Conservation (phyloP, 1,139 yeast species). For the Yamadazyma siamensis region DNA sequence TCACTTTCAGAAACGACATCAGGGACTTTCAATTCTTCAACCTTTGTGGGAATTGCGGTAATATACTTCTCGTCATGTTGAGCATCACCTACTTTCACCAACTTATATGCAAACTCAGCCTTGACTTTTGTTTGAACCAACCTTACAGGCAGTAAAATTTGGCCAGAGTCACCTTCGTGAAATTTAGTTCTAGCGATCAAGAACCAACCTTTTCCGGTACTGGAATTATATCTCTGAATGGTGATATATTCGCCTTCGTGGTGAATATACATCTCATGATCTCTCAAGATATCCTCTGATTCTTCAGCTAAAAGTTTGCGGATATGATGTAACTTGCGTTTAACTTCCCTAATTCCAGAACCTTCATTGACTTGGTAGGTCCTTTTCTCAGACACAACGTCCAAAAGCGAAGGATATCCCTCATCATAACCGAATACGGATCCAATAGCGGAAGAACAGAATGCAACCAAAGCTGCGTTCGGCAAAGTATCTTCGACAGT, state of each 20-base stretch:
- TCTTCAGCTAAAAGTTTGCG: conserved; percentile 62
- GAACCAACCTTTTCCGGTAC: conserved; percentile 86
- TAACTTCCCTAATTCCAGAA: conserved; percentile 73
- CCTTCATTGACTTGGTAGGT: conserved; percentile 45
- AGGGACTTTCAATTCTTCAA: conserved; percentile 54
- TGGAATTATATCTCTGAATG: conserved; percentile 79
- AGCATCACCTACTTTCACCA: conserved; percentile 52
- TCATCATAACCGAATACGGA: conserved; percentile 95
- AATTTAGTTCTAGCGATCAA: conserved; percentile 86
- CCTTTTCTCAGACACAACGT: conserved; percentile 78
- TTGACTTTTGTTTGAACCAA: conserved; percentile 67
- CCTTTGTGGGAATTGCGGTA: conserved; percentile 63
- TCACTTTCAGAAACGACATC: conserved; percentile 25
- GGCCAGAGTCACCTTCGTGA: conserved; percentile 37
- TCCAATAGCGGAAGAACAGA: conserved; percentile 93
- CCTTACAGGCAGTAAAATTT: conserved; percentile 55
- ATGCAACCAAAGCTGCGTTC: conserved; percentile 89
- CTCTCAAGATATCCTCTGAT: conserved; percentile 59
- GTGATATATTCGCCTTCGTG: conserved; percentile 93
- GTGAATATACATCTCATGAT: conserved; percentile 91
- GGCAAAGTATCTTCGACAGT: conserved; percentile 93
- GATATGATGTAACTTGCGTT: conserved; percentile 55
- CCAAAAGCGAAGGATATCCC: conserved; percentile 74
- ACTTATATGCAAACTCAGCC: conserved; percentile 56
- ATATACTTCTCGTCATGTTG: conserved; percentile 37